A percentile compares a stretch with the other conserved stretches of the same genome.
Conservation (phyloP, 73 alveolate species). For the Blepharisma japonicum region DNA sequence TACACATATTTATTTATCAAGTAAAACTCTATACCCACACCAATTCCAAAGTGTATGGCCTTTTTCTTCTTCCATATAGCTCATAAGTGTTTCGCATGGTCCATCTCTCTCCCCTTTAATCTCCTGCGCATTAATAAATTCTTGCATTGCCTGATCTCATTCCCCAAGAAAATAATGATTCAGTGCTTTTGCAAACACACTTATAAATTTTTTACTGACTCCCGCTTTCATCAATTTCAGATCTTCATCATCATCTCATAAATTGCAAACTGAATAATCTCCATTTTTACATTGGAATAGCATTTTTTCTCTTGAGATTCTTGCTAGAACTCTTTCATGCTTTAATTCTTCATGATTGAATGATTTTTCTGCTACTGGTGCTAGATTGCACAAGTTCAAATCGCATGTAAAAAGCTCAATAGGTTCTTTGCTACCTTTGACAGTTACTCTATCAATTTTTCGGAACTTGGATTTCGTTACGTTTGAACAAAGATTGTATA, state of each 20-base stretch:
- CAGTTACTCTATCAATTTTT: conserved; percentile 67
- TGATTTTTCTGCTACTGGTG: conserved; percentile 4
- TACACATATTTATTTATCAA: neutral
- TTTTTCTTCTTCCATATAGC: conserved; percentile 39
- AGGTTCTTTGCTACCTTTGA: conserved; percentile 69
- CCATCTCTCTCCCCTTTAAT: conserved; percentile 55
- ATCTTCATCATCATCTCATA: conserved; percentile 71
- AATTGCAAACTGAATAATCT: conserved; percentile 21
- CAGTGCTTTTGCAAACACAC: conserved; percentile 63
- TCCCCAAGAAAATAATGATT: conserved; percentile 73
- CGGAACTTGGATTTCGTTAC: conserved; percentile 37
- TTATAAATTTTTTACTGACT: conserved; percentile 68
- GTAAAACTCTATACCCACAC: conserved; percentile 31
- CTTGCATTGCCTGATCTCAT: conserved; percentile 80
- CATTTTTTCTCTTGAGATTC: conserved; percentile 7
- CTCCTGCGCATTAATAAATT: conserved; percentile 56
- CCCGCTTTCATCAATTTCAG: conserved; percentile 62
- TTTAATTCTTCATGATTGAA: neutral
- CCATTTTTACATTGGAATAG: neutral
- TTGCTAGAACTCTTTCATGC: neutral
- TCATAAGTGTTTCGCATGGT: conserved; percentile 47
- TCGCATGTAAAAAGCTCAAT: conserved; percentile 64
- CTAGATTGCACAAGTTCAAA: conserved; percentile 25
- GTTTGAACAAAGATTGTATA: conserved; percentile 43
- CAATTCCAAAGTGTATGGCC: conserved; percentile 31